phyloP scores from a whole-genome alignment of 169 alveolate species.

The Theileria orientalis region DNA sequence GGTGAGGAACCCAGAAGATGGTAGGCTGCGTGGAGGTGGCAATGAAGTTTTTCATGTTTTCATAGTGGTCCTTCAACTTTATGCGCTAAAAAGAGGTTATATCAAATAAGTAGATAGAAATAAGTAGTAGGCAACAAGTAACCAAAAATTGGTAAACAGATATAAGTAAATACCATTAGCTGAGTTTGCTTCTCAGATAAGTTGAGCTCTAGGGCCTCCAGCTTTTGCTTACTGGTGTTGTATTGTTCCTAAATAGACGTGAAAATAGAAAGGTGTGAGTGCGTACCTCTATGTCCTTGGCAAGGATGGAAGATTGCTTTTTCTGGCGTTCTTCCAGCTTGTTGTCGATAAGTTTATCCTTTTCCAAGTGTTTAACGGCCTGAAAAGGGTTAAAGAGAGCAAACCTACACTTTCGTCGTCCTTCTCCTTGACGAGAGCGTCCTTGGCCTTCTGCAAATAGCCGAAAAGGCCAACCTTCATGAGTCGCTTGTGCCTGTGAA shows the following conservation, averaged over 20 bases:
- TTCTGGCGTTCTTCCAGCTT: slow-evolving; percentile 58
- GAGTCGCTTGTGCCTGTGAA: slow-evolving; percentile 63
- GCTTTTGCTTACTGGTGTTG: slow-evolving; percentile 11
- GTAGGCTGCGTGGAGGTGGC: slow-evolving; percentile 75
- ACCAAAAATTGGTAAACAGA: neutral
- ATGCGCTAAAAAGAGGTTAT: slow-evolving; percentile 49
- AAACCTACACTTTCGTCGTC: slow-evolving; percentile 55
- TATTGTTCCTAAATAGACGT: neutral
- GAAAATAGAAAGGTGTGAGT: neutral
- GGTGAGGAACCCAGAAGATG: slow-evolving; percentile 74
- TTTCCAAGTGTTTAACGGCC: slow-evolving; percentile 60
- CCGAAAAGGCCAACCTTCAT: slow-evolving; percentile 64
- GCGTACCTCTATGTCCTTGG: slow-evolving; percentile 39
- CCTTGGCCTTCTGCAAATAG: slow-evolving; percentile 68
- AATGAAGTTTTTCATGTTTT: slow-evolving; percentile 69
- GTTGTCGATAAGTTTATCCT: slow-evolving; percentile 55
- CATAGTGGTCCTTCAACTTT: slow-evolving; percentile 65
- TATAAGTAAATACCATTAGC: slow-evolving; percentile 19
- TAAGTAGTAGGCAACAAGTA: too few relatives aligned
- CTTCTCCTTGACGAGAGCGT: slow-evolving; percentile 67
- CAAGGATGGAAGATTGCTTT: slow-evolving; percentile 33
- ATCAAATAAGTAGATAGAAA: too few relatives aligned
- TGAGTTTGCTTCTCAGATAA: slow-evolving; percentile 18
- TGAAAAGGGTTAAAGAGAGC: slow-evolving; percentile 6
- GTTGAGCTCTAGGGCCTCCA: slow-evolving; percentile 7